A percentile compares a stretch with the other conserved stretches of the same genome.
phyloP scores from a whole-genome alignment of 306 rosid genomes.

The Rosa persica region DNA sequence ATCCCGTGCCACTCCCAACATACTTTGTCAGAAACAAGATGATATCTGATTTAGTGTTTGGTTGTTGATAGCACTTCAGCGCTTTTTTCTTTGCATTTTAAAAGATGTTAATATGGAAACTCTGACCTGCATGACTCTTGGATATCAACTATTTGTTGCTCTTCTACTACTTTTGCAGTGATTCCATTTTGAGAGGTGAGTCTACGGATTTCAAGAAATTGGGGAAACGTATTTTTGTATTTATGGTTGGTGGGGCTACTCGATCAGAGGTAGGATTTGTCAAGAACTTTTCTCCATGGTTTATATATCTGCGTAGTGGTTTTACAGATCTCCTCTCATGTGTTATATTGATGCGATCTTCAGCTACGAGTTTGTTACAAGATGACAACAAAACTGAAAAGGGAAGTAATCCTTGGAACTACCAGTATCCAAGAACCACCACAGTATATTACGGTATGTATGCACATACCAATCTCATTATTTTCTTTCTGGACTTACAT shows the following conservation, averaged over 20 bases:
- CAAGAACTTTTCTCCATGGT: constrained; percentile 7
- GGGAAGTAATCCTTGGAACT: constrained; percentile 87
- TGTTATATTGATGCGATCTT: constrained; percentile 23
- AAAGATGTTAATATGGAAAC: constrained; percentile 5
- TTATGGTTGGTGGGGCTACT: constrained; percentile 90
- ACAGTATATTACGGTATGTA: constrained; percentile 69
- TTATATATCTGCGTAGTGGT: constrained; percentile 19
- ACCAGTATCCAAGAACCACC: constrained; percentile 74
- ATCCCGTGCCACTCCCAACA: background rate
- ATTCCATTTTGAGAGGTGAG: constrained; percentile 56
- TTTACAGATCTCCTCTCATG: constrained; percentile 22
- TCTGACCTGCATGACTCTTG: constrained; percentile 6
- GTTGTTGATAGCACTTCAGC: constrained; percentile 5
- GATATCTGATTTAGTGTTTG: constrained; percentile 4
- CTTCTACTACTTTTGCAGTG: constrained; percentile 44
- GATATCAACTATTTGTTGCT: constrained; percentile 12
- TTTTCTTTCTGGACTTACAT: background rate
- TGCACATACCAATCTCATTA: background rate
- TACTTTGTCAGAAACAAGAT: background rate
- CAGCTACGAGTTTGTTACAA: constrained; percentile 96
- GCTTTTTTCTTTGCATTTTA: background rate
- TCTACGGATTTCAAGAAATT: constrained; percentile 64
- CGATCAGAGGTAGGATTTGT: constrained; percentile 76
- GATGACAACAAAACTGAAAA: constrained; percentile 73
- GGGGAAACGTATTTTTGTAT: constrained; percentile 82